Base-by-base conservation (phyloP, 257 asterid genomes). In the Solanum chiquidenum region DNA sequence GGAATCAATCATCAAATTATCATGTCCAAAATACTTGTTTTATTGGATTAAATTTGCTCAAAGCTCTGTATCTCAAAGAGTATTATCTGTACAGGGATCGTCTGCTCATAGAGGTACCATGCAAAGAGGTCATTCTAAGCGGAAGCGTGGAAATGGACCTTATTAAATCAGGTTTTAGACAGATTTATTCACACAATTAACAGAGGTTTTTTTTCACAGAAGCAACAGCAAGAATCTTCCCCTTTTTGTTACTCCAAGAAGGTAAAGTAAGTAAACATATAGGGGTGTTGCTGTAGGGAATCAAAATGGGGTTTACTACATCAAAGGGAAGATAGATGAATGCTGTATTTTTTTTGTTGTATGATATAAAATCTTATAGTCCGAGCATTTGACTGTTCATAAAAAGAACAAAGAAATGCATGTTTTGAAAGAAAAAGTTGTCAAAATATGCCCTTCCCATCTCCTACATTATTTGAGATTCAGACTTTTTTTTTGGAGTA, bases 81-180 rank as follows among this genome's bases (percentile, higher is more conserved):
- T 62, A 86, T 38, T 31, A 46, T 33, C 52, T 12, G n/a, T n/a
- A 64, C 86, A 86, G 52, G 89, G 86, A 83, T 44, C 80, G 11
- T 27, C n/a, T 14, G 11, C 11, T 3, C 37, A 73, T 77, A 75
- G 87, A 85, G 60, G 62, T 66, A 31, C 87, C 35, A 40, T 18
- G 80, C 25, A 40, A 25, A 83, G 86, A 82, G 89, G 58, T 86
- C 68, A 86, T 40, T 77, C 58, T 33, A 91, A 83, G 84, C 77
- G 91, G 62, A 90, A 74, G 5, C 88, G 88, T 83, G 93, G 90
- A 34, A 84, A 79, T 89, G 87, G 79, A 25, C 27, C 79, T 60
- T 86, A 66, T 83, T n/a, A 33, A 44, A 27, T 33, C 64, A 25
- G 66, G 66, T 44, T 44, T 44, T 27, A 44, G 29, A 20, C 31